Evolutionary conservation across 2,329 filamentous ascomycete species (phyloP), one percentile per base, ranked within the genome.

Genomic region (Teratosphaeria pseudoeucalypti): DNA sequence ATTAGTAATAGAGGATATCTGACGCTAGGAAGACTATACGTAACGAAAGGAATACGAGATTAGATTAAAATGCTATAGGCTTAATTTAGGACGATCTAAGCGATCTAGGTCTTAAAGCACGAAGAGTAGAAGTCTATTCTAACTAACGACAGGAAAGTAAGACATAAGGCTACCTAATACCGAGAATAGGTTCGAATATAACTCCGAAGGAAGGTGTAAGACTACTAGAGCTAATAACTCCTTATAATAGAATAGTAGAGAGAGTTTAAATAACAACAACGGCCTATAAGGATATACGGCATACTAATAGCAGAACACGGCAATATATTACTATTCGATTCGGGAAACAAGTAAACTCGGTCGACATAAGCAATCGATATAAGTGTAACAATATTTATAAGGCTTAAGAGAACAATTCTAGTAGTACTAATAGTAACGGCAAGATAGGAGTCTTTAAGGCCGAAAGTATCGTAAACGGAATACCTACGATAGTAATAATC

Each of bases 311-410:
- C 34, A 16, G 34, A 39, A 10, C 14, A 39, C 12, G 12, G 34
- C 12, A 39, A 39, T 39, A 10, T 10, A 4, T 39, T 39, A 39
- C 34, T 39, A 39, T 39, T 39, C 7, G 34, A 39, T 39, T 39
- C 12, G 14, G 34, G 7, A 39, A 39, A 39, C 7, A 16, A 39
- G 34, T 39, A 4, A 39, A 39, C 3, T 39, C 12, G 12, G 34
- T 39, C 7, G 7, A 39, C 7, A 39, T 39, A 39, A 39, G 34
- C 34, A 10, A 10, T 61, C 56, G 37, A 63, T 37, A 43, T 32
- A 23, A 57, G 27, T 16, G 57, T 56, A 47, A 43, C 16, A 29
- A 55, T 59, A 34, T 55, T 57, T 16, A 29, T 60, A 14, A 27
- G 57, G 34, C 57, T 34, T n/a, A 34, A 60, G 34, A 43, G n/a